These are phyloP conservation scores for Plectosphaerella sp. DNA, from an alignment of 2,329 filamentous ascomycete species.

Conservation along the genomic window DNA sequence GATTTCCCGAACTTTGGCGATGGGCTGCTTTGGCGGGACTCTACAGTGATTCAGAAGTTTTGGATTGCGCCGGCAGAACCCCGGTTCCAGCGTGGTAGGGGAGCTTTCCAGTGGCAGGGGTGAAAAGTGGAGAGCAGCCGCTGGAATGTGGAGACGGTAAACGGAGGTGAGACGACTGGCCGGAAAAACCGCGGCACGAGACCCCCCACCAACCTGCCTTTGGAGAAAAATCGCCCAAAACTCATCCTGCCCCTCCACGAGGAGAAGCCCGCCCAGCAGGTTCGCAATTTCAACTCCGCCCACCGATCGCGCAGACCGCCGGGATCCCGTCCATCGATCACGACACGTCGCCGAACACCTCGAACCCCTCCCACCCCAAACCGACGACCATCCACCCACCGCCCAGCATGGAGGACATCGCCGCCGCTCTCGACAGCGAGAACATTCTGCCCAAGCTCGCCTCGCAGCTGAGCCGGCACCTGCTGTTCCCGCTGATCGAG, in stretches of 20 bases:
- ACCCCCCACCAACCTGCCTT: slow-evolving; percentile 13
- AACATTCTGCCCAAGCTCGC: slow-evolving; percentile 83
- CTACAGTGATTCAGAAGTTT: slow-evolving; percentile 5
- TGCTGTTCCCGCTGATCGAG: slow-evolving; percentile 94
- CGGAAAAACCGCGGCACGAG: slow-evolving; percentile 12
- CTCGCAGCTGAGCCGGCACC: slow-evolving; percentile 87
- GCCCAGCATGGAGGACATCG: slow-evolving; percentile 14
- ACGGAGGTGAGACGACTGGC: background rate
- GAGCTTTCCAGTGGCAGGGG: too few relatives aligned
- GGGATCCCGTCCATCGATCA: slow-evolving; percentile 3
- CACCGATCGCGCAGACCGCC: slow-evolving; percentile 4
- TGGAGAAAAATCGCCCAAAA: slow-evolving; percentile 15
- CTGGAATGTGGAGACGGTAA: too few relatives aligned
- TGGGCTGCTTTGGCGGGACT: background rate
- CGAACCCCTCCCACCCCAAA: background rate
- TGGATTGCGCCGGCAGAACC: slow-evolving; percentile 10
- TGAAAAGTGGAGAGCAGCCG: too few relatives aligned
- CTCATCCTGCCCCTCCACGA: slow-evolving; percentile 13
- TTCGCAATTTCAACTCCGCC: background rate
- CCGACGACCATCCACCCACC: background rate
- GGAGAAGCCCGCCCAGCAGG: slow-evolving; percentile 5
- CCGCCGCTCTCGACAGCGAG: slow-evolving; percentile 13
- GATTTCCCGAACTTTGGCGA: background rate
- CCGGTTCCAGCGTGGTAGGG: slow-evolving; percentile 1
- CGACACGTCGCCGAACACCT: slow-evolving; percentile 10